These are phyloP conservation scores for Leccinum longicurvipes DNA, from an alignment of 768 basidiomycete species.

Conservation along the genomic window DNA sequence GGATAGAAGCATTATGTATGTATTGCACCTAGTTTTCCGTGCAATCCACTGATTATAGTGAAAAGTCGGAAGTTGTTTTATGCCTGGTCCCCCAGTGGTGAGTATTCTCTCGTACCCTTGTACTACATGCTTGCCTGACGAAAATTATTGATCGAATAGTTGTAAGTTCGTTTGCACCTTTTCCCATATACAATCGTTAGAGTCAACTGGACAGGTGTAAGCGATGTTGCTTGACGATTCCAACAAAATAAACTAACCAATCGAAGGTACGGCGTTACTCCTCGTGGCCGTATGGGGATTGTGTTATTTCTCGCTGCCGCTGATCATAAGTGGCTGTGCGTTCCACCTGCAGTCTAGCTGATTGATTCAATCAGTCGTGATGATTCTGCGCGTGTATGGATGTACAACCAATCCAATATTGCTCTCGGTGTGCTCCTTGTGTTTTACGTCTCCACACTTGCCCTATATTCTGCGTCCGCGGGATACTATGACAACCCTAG, in stretches of 20 bases:
- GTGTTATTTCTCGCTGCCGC: constrained; percentile 14
- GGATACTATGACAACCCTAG: constrained; percentile 4
- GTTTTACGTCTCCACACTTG: constrained; percentile 7
- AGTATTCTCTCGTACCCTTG: background rate
- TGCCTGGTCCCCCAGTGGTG: constrained; percentile 16
- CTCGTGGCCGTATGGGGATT: background rate
- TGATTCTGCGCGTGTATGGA: constrained; percentile 26
- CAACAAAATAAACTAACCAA: background rate
- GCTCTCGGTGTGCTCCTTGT: constrained; percentile 15
- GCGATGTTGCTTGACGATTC: background rate
- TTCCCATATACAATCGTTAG: background rate
- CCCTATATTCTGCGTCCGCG: background rate
- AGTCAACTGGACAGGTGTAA: constrained; percentile 14
- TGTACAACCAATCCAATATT: constrained; percentile 15
- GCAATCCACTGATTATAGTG: background rate
- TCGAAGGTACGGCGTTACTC: constrained; percentile 11
- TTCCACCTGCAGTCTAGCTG: background rate
- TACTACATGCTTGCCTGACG: background rate
- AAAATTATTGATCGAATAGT: constrained; percentile 2
- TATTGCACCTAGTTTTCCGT: background rate
- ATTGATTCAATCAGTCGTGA: constrained; percentile 11
- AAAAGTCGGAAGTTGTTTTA: constrained; percentile 15
- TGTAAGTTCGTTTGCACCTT: constrained; percentile 4
- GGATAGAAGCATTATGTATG: constrained; percentile 10
- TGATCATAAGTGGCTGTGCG: constrained; percentile 16